Base-by-base conservation (phyloP, 75 land plant genomes). In the Pinus taeda region DNA sequence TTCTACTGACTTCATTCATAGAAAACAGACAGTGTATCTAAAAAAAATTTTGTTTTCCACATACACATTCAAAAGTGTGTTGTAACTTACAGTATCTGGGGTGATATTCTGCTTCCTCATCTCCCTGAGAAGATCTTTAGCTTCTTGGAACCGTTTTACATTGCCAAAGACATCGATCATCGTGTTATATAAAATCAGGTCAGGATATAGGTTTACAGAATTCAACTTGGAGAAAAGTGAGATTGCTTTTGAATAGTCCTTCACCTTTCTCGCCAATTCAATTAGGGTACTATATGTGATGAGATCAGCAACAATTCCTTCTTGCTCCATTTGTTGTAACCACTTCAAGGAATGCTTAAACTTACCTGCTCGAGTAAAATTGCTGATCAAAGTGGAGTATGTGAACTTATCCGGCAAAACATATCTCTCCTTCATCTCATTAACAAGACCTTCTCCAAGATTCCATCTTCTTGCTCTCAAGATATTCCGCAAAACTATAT, bases 231-330 rank as follows among this genome's bases (percentile, higher is more conserved):
- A 84, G 78, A 91, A 94, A 57, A 97, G 87, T 11, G 95, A 83
- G 57, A 91, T 82, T 4, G 95, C 99, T 85, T 92, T 92, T 13
- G 92, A 79, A 71, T 86, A 95, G 74, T 97, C 90, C 61, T 82
- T 65, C 13, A 89, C 74, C 78, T 89, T 90, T 22, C 91, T 85
- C 15, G 93, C 87, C 39, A 97, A 85, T 78, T 89, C 90, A 77
- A 97, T 94, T 78, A 97, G 82, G 57, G 90, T 97, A 77, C 95
- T 85, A 82, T 83, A 95, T 78, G 89, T 86, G n/a, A 93, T 83
- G 59, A 97, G 85, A 70, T 97, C 99, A 9, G 92, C 96, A 6
- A 76, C 42, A n/a, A 95, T 87, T 1, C 89, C 77, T 45, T 89
- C 92, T 61, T 83, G 85, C 82, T 92, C 95, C 95, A 97, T 94